Evolutionary conservation across 2,329 filamentous ascomycete genomes (phyloP).

Genomic region (Metarhizium anisopliae): DNA sequence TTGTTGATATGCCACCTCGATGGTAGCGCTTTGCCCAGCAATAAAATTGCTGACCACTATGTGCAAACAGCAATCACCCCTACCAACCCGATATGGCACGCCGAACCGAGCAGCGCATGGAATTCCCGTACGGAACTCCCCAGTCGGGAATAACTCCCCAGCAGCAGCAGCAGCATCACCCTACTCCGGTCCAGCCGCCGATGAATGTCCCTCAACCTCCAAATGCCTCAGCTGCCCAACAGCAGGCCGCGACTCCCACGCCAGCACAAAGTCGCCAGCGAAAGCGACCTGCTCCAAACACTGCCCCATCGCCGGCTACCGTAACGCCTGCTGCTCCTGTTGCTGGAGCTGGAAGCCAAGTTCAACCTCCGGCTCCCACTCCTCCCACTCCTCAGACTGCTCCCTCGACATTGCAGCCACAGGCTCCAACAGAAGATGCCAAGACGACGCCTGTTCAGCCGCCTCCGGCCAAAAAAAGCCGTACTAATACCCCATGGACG

Average conservation of each 20-base stretch:
- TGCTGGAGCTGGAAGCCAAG: slow-evolving; percentile 21
- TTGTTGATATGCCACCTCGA: background rate
- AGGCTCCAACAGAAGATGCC: slow-evolving; percentile 21
- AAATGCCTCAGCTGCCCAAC: slow-evolving; percentile 19
- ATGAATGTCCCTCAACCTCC: slow-evolving; percentile 35
- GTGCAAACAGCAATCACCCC: slow-evolving; percentile 30
- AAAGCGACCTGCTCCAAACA: slow-evolving; percentile 31
- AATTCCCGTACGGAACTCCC: slow-evolving; percentile 31
- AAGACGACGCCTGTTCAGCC: slow-evolving; percentile 24
- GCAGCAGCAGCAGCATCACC: slow-evolving; percentile 27
- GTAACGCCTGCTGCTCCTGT: slow-evolving; percentile 23
- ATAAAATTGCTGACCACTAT: slow-evolving; percentile 17
- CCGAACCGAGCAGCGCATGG: slow-evolving; percentile 31
- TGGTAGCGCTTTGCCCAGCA: background rate
- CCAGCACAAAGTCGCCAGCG: slow-evolving; percentile 29
- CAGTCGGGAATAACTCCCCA: slow-evolving; percentile 30
- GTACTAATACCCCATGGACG: slow-evolving; percentile 98
- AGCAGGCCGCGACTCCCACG: slow-evolving; percentile 29
- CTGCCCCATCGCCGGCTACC: slow-evolving; percentile 29
- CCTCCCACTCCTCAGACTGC: slow-evolving; percentile 21
- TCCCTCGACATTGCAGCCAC: slow-evolving; percentile 17
- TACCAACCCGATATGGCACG: slow-evolving; percentile 44
- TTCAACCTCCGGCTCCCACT: slow-evolving; percentile 20
- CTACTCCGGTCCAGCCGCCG: slow-evolving; percentile 30
- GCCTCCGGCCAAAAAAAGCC: slow-evolving; percentile 74